These are phyloP conservation scores for Yamadazyma ubonensis DNA, from an alignment of 805 yeast genomes.

Conservation along the genomic window DNA sequence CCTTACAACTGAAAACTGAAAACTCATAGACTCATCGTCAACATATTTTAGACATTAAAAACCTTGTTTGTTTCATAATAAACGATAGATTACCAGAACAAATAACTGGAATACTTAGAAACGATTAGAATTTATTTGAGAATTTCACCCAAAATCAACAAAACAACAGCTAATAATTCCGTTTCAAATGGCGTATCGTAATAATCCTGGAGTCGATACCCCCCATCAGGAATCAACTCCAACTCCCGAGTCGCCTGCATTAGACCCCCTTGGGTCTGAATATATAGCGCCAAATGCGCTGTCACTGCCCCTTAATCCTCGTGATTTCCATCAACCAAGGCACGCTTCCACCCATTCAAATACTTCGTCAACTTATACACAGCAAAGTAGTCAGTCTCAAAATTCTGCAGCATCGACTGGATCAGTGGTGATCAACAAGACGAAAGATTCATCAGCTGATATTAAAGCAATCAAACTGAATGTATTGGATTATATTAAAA, in stretches of 20 bases:
- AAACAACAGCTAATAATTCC: neutral
- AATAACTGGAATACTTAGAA: too few relatives aligned
- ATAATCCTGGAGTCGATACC: neutral
- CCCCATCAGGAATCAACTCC: neutral
- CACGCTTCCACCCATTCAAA: constrained; percentile 11
- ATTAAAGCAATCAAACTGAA: constrained; percentile 26
- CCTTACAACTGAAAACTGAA: constrained; percentile 7
- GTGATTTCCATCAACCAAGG: constrained; percentile 1
- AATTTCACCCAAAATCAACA: neutral
- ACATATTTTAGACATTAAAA: neutral
- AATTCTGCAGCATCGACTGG: constrained; percentile 19
- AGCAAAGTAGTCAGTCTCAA: constrained; percentile 23
- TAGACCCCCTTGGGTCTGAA: too few relatives aligned
- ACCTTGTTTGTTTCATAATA: too few relatives aligned
- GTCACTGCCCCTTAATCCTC: neutral
- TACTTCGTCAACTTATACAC: constrained; percentile 15
- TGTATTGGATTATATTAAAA: constrained; percentile 35
- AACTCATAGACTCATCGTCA: neutral
- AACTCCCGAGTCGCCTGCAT: too few relatives aligned
- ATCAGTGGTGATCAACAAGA: constrained; percentile 20
- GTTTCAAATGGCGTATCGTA: neutral
- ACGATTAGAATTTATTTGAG: too few relatives aligned
- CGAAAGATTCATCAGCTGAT: constrained; percentile 5
- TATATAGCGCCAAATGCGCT: neutral
- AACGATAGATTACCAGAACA: too few relatives aligned